Evolutionary conservation across 352 stramenopile species (phyloP), one percentile per base, ranked within the genome.

Genomic region (Phytophthora europaea): DNA sequence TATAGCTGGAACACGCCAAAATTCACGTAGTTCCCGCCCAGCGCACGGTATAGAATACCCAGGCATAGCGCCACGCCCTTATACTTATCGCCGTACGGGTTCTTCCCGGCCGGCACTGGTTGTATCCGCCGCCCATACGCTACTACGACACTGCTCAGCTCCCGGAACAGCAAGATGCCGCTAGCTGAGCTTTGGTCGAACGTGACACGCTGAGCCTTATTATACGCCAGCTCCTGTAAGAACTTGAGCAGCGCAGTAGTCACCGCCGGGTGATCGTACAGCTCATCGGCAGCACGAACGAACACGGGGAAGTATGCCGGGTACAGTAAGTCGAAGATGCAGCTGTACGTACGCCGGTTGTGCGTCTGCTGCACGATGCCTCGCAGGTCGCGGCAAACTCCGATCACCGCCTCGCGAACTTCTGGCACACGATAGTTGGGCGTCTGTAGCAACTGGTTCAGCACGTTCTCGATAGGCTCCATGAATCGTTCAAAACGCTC

Each of bases 1-100:
- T 99, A 99, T 45, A 99, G 83, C 75, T 98, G 95, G 83, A 99
- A 99, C 23, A 99, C 98, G 62, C 98, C 98, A 80, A 99, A 99
- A 78, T 99, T 99, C 58, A 99, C 97, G 77, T 99, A 99, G 72
- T 98, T 99, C 26, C 98, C 98, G 57, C 89, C 89, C 26, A 96
- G 67, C 13, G 88, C 87, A 36, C 89, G 87, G 66, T 94, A 96
- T 23, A 96, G 65, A 61, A 99, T 97, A 69, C 93, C 92, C 15
- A 99, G 74, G 63, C 94, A 97, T 23, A 99, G 80, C 20, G 95
- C 89, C 69, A 99, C 97, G n/a, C 94, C 95, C 81, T 99, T 99
- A 90, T 99, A 99, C 80, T 98, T 98, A 64, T 98, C 90, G 47
- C 95, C 94, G 83, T 99, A 99, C 61, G 98, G 88, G 67, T 93